phyloP scores from a whole-genome alignment of 257 asterid genomes.

The Petunia secreta region DNA sequence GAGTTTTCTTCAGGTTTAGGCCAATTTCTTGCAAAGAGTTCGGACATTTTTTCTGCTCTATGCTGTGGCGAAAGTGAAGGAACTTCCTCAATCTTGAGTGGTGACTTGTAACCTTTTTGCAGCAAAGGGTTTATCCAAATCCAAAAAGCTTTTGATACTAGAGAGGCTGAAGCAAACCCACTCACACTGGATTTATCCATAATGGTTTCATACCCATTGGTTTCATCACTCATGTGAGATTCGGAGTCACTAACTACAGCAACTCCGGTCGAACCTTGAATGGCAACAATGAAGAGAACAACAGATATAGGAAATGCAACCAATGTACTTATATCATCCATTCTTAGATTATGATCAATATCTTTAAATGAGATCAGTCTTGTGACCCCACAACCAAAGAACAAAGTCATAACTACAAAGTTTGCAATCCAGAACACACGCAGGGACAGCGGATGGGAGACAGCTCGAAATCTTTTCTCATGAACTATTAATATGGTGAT shows the following conservation, averaged over 20 bases:
- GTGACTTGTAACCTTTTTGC: conserved; percentile 64
- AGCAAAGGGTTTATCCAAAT: conserved; percentile 87
- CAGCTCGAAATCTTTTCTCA: conserved; percentile 68
- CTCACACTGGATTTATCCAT: conserved; percentile 53
- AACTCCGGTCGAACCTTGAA: conserved; percentile 76
- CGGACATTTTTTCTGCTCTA: conserved; percentile 68
- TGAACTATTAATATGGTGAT: conserved; percentile 54
- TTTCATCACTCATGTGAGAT: conserved; percentile 36
- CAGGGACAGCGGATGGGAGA: conserved; percentile 60
- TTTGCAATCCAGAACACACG: conserved; percentile 65
- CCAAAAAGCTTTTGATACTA: conserved; percentile 75
- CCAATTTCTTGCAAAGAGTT: conserved; percentile 65
- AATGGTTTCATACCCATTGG: conserved; percentile 39
- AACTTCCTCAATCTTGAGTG: conserved; percentile 71
- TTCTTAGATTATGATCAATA: conserved; percentile 41
- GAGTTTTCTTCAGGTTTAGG: conserved; percentile 78
- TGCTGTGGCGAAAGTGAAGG: conserved; percentile 81
- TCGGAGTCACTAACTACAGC: conserved; percentile 35
- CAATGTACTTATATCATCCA: conserved; percentile 60
- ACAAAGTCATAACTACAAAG: conserved; percentile 50
- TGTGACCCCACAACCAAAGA: conserved; percentile 49
- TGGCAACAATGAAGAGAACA: conserved; percentile 50
- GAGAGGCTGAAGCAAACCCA: conserved; percentile 78
- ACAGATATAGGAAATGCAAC: conserved; percentile 47
- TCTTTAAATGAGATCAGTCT: conserved; percentile 51